Base-by-base conservation (phyloP, 2,329 filamentous ascomycete genomes). In the Botryotinia globosa region DNA sequence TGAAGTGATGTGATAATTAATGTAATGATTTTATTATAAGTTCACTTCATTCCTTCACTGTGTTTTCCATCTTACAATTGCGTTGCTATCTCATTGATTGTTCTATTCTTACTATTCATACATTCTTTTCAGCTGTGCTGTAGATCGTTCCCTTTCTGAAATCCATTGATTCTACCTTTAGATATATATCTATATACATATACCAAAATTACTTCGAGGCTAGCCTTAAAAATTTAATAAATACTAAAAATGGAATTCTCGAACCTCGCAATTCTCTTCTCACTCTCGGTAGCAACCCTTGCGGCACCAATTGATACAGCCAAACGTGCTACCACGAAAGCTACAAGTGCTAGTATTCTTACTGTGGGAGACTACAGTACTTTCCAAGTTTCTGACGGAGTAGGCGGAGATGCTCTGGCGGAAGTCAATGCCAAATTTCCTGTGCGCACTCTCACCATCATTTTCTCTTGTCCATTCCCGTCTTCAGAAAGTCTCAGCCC, bases 371-470 rank as follows among this genome's bases (percentile, higher is more conserved):
- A 54, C 48, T 54, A 54, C 5, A 54, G 48, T 7, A 7, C 48
- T 12, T 54, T 54, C 25, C 48, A 54, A 75, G 81, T 89, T 67
- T 85, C 85, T 0, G 83, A 83, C 62, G 87, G 87, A 4, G 80
- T 83, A 16, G 85, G 83, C 34, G 86, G 87, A 69, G 84, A 88
- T 63, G 87, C 86, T 20, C 82, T 88, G 32, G 83, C 81, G 1
- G 86, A 88, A 79, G 87, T 87, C 71, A 81, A 86, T 63, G 83
- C 85, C 70, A 85, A 86, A 75, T 88, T 89, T 77, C 85, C 87
- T 0, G 86, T 86, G 80, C 64, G 82, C 76, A 32, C 1, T 54
- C 51, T 56, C 9, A 29, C 51, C 44, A 9, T 39, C 34, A 12
- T 25, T 12, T 16, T n/a, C 25, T 16, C 25, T n/a, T 54, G 25